Percentiles rank a stretch among this genome's conserved stretches.
phyloP scores from a whole-genome alignment of 768 basidiomycete species.

The Podaxis sp. region DNA sequence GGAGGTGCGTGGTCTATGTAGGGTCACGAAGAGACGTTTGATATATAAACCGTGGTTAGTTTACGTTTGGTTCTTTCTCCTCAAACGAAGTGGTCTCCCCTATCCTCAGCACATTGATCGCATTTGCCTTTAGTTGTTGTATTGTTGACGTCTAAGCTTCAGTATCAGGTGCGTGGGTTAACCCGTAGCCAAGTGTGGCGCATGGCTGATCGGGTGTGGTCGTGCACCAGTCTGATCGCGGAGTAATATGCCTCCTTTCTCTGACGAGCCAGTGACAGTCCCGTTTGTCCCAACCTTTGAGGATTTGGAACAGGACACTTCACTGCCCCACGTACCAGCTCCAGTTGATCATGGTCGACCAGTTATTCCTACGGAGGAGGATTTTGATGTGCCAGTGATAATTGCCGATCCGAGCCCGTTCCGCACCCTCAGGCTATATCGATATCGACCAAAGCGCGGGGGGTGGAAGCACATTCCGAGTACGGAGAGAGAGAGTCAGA shows the following conservation, averaged over 20 bases:
- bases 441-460: slow-evolving; percentile 37
- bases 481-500: slow-evolving; percentile 27
- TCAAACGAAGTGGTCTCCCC: neutral
- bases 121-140: neutral
- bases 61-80: neutral
- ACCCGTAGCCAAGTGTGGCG: neutral
- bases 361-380: slow-evolving; percentile 12
- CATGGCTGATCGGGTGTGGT: neutral
- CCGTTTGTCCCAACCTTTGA: slow-evolving; percentile 8
- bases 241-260: neutral
- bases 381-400: neutral
- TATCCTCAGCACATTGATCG: neutral
- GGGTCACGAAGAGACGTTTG: neutral
- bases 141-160: neutral
- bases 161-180: neutral
- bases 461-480: slow-evolving; percentile 46
- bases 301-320: neutral
- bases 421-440: slow-evolving; percentile 34
- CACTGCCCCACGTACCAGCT: neutral
- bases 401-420: slow-evolving; percentile 30
- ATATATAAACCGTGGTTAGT: slow-evolving; percentile 1
- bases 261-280: slow-evolving; percentile 1
- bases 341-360: slow-evolving; percentile 2
- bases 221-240: neutral
- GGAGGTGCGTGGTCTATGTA: neutral